phyloP scores from a whole-genome alignment of 140 eudicot species.

The Erigeron philadelphicus region DNA sequence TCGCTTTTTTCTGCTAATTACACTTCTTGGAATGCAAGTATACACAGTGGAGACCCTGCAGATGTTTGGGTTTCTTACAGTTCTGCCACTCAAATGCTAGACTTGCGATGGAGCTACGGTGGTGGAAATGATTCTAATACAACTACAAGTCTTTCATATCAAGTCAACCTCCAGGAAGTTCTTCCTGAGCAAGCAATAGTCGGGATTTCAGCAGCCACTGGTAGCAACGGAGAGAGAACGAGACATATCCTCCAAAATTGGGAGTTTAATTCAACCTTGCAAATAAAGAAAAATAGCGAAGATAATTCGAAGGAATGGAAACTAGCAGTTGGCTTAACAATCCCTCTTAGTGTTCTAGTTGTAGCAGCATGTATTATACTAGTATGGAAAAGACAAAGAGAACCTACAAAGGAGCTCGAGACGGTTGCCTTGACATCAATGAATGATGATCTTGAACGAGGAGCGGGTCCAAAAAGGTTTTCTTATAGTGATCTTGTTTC shows the following conservation, averaged over 20 bases:
- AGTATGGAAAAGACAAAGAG: conserved; percentile 2
- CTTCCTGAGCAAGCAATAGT: conserved; percentile 33
- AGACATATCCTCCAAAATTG: conserved; percentile 31
- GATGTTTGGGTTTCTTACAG: conserved; percentile 41
- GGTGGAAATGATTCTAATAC: neutral
- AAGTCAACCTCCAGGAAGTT: conserved; percentile 34
- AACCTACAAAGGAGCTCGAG: neutral
- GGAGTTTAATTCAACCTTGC: conserved; percentile 39
- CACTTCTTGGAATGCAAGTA: conserved; percentile 34
- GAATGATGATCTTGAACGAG: conserved; percentile 37
- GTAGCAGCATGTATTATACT: conserved; percentile 3
- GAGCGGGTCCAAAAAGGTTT: conserved; percentile 41
- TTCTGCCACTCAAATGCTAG: conserved; percentile 33
- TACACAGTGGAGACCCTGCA: conserved; percentile 32
- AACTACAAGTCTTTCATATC: conserved; percentile 26
- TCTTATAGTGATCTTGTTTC: conserved; percentile 33
- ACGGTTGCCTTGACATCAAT: conserved; percentile 22
- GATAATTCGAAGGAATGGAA: conserved; percentile 15
- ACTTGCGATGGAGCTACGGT: conserved; percentile 30
- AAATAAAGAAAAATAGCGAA: neutral
- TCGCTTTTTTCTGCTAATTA: conserved; percentile 25
- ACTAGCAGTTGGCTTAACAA: conserved; percentile 28
- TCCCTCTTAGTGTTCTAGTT: conserved; percentile 20
- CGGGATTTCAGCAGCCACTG: conserved; percentile 57
- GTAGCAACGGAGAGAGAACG: conserved; percentile 16